Evolutionary conservation across 2,329 filamentous ascomycete species (phyloP).

Genomic region (Cyanodermella asteris): DNA sequence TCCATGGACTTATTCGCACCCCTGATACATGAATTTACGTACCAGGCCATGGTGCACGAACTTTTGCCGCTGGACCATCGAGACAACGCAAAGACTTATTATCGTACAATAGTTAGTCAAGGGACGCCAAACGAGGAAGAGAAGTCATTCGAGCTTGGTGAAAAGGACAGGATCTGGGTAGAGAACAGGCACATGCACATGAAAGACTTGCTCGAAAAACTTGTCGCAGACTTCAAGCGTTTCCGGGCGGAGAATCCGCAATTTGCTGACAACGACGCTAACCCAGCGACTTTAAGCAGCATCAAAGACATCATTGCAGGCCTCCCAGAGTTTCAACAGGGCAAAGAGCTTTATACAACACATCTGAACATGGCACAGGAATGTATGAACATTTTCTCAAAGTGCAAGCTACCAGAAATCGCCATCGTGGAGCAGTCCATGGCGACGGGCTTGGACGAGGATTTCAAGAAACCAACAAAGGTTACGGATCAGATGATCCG

Average conservation of each 20-base stretch:
- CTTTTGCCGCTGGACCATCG: conserved; percentile 70
- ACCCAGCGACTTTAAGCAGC: conserved; percentile 57
- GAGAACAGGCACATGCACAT: conserved; percentile 89
- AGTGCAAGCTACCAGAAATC: conserved; percentile 65
- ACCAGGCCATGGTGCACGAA: conserved; percentile 96
- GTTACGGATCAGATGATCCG: conserved; percentile 66
- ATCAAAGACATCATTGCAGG: conserved; percentile 96
- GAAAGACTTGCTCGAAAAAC: conserved; percentile 89
- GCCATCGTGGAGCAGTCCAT: conserved; percentile 71
- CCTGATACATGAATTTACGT: conserved; percentile 86
- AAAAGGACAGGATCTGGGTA: conserved; percentile 87
- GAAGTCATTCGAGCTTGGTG: conserved; percentile 77
- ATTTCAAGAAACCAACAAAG: conserved; percentile 77
- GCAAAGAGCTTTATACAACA: conserved; percentile 85
- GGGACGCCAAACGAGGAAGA: conserved; percentile 47
- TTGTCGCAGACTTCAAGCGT: conserved; percentile 79
- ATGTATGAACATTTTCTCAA: conserved; percentile 83
- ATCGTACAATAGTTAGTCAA: conserved; percentile 58
- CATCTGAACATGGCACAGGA: conserved; percentile 94
- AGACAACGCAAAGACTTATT: conserved; percentile 76
- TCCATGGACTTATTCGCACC: conserved; percentile 84
- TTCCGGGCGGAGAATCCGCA: conserved; percentile 84
- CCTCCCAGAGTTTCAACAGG: conserved; percentile 79
- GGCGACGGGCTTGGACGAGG: conserved; percentile 81
- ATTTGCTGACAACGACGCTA: conserved; percentile 55